These are phyloP conservation scores for Coniochaeta sp. DNA, from an alignment of 2,329 filamentous ascomycete genomes.

Conservation along the genomic window DNA sequence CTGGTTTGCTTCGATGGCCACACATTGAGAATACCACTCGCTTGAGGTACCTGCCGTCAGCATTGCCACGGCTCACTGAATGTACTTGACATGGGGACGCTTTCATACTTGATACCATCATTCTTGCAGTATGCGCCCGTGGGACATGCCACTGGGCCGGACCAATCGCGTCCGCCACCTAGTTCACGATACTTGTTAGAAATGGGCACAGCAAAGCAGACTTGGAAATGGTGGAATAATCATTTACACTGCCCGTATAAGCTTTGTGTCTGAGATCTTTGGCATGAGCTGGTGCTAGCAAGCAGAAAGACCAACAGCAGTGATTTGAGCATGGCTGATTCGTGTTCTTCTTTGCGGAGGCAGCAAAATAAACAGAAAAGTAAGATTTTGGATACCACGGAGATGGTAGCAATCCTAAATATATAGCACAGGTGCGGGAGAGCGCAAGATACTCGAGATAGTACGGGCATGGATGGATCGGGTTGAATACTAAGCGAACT, in stretches of 20 bases:
- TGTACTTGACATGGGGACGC: not conserved
- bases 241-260: constrained; percentile 14
- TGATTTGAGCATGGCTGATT: constrained; percentile 9
- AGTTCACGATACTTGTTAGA: not conserved
- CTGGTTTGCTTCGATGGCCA: constrained; percentile 7
- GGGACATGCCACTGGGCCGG: constrained; percentile 10
- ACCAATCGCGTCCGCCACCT: constrained; percentile 14
- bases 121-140: constrained; percentile 13
- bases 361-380: not conserved
- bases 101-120: constrained; percentile 12
- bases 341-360: not conserved
- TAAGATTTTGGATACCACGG: not conserved
- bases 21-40: constrained; percentile 17
- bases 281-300: constrained; percentile 6
- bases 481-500: not conserved
- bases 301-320: constrained; percentile 7
- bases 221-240: not conserved
- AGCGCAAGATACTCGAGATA: not conserved
- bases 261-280: constrained; percentile 8
- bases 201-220: not conserved
- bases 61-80: not conserved
- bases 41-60: constrained; percentile 5
- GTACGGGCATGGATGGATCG: not conserved
- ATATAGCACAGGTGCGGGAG: not conserved
- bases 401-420: not conserved